Percentiles rank a stretch among this genome's conserved stretches.
Evolutionary conservation across 495 filamentous ascomycete genomes (phyloP).

Genomic region (Letharia columbiana): DNA sequence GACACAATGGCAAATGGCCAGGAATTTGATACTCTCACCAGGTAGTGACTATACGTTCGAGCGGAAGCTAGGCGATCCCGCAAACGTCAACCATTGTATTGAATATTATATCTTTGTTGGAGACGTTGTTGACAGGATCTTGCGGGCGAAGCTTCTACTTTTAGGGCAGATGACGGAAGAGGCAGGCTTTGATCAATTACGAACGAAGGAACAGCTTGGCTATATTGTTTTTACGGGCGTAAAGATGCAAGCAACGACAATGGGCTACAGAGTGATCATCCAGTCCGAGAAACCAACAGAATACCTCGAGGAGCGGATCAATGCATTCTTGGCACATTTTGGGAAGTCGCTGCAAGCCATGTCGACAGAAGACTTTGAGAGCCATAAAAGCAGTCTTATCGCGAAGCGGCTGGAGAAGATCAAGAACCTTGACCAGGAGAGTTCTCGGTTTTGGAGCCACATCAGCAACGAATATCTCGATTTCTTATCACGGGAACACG

Average conservation of each 20-base stretch:
- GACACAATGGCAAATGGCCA: slow-evolving; percentile 69
- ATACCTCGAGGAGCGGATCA: slow-evolving; percentile 81
- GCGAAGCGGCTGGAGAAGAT: slow-evolving; percentile 83
- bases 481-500: slow-evolving; percentile 71
- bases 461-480: slow-evolving; percentile 82
- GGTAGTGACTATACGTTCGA: slow-evolving; percentile 78
- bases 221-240: slow-evolving; percentile 88
- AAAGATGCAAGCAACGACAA: slow-evolving; percentile 58
- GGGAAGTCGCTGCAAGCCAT: slow-evolving; percentile 60
- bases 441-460: slow-evolving; percentile 70
- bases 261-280: slow-evolving; percentile 83
- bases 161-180: slow-evolving; percentile 90
- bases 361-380: slow-evolving; percentile 78
- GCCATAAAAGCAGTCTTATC: slow-evolving; percentile 81
- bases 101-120: slow-evolving; percentile 84
- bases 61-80: slow-evolving; percentile 71
- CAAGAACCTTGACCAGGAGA: slow-evolving; percentile 87
- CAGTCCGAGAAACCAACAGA: slow-evolving; percentile 80
- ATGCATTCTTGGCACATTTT: slow-evolving; percentile 66
- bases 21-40: slow-evolving; percentile 67
- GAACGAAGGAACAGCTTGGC: slow-evolving; percentile 95
- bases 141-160: slow-evolving; percentile 70
- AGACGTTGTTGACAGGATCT: slow-evolving; percentile 51
- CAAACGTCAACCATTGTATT: slow-evolving; percentile 95
- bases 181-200: slow-evolving; percentile 84